These are phyloP conservation scores for Rostrohypoxylon terebratum DNA, from an alignment of 495 filamentous ascomycete species.

Conservation along the genomic window DNA sequence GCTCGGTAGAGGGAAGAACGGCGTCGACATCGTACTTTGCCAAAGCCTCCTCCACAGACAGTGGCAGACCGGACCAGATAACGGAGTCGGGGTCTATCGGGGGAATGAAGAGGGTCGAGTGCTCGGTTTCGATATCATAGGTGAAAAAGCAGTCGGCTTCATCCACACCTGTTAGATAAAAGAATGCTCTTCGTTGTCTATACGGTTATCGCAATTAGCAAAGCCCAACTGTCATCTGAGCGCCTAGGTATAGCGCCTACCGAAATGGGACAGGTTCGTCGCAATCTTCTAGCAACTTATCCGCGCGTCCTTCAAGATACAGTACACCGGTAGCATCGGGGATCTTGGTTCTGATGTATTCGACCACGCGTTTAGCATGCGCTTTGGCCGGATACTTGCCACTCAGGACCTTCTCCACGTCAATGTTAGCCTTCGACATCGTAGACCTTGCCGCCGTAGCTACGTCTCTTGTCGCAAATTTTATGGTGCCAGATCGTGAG, in stretches of 20 bases:
- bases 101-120: conserved; percentile 91
- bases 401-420: conserved; percentile 56
- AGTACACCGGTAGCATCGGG: conserved; percentile 73
- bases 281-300: conserved; percentile 81
- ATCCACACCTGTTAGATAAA: conserved; percentile 90
- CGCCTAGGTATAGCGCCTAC: conserved; percentile 55
- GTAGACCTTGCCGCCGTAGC: conserved; percentile 20
- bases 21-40: conserved; percentile 85
- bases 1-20: conserved; percentile 73
- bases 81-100: conserved; percentile 87
- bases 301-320: conserved; percentile 89
- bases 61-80: conserved; percentile 94
- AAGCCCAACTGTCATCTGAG: background rate
- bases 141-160: conserved; percentile 84
- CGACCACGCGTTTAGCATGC: conserved; percentile 84
- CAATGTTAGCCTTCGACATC: conserved; percentile 48
- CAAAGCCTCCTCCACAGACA: conserved; percentile 78
- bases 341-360: conserved; percentile 72
- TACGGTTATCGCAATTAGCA: conserved; percentile 33
- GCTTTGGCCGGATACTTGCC: conserved; percentile 96
- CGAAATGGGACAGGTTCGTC: conserved; percentile 82
- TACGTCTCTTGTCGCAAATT: conserved; percentile 25
- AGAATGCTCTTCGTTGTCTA: conserved; percentile 92
- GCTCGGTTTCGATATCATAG: conserved; percentile 78
- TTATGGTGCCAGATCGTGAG: conserved; percentile 13